Evolutionary conservation across 495 filamentous ascomycete species (phyloP).

Genomic region (Physcia stellaris): DNA sequence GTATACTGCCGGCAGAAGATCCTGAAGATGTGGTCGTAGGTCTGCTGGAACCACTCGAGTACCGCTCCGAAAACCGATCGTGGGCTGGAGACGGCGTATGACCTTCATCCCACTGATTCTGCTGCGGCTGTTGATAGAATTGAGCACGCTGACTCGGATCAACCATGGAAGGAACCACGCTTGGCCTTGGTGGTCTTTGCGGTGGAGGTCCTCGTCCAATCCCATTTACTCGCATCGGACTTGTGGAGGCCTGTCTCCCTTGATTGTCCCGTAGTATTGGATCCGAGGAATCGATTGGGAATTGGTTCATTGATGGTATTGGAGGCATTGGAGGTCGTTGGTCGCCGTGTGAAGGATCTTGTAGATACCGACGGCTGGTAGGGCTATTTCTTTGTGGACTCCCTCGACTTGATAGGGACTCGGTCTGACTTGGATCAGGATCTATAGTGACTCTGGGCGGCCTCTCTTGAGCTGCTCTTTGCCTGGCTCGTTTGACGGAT

Average conservation of each 20-base stretch:
- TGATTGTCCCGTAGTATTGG: background rate
- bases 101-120: background rate
- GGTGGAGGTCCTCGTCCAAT: constrained; percentile 43
- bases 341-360: no score
- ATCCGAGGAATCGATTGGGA: background rate
- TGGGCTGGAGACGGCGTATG: constrained; percentile 16
- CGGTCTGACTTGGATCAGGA: no score
- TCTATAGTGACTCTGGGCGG: no score
- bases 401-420: no score
- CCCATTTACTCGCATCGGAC: constrained; percentile 18
- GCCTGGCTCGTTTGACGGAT: no score
- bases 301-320: background rate
- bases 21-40: constrained; percentile 24
- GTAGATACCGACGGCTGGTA: background rate
- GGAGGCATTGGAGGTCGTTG: background rate
- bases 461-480: no score
- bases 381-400: background rate
- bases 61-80: constrained; percentile 20
- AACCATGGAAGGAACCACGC: constrained; percentile 37
- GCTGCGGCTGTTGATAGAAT: constrained; percentile 7
- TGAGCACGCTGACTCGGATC: constrained; percentile 21
- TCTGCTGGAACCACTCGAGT: constrained; percentile 25
- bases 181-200: constrained; percentile 54
- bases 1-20: constrained; percentile 24
- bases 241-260: constrained; percentile 6